These are phyloP conservation scores for Melampsora occidentalis DNA, from an alignment of 1,284 basidiomycete species.

Conservation along the genomic window DNA sequence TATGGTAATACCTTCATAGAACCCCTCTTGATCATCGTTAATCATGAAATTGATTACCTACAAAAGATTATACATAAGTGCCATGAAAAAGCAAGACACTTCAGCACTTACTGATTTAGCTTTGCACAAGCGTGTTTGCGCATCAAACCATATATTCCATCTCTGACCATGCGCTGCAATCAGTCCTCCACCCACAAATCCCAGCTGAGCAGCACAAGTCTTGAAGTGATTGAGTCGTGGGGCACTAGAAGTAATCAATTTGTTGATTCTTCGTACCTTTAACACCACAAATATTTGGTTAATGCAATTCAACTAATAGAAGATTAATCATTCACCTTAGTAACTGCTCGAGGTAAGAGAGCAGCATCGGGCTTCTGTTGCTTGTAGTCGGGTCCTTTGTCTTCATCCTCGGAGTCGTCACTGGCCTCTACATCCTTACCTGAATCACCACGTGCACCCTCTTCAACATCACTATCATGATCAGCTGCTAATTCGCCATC, in stretches of 20 bases:
- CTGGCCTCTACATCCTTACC: neutral
- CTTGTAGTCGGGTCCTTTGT: neutral
- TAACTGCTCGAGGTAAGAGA: neutral
- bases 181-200: neutral
- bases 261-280: neutral
- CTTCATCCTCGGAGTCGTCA: neutral
- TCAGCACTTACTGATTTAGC: constrained; percentile 1
- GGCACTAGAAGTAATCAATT: neutral
- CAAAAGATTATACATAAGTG: neutral
- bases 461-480: neutral
- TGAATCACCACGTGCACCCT: neutral
- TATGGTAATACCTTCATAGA: too few relatives aligned
- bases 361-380: too few relatives aligned
- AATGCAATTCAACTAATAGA: too few relatives aligned
- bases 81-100: neutral
- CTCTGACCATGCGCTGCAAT: constrained; percentile 15
- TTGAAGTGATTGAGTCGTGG: constrained; percentile 3
- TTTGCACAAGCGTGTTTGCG: neutral
- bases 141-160: constrained; percentile 16
- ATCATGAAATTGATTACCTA: too few relatives aligned
- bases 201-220: neutral
- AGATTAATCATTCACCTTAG: neutral
- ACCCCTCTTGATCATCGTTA: too few relatives aligned
- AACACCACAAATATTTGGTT: too few relatives aligned
- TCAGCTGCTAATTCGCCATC: neutral